phyloP scores from a whole-genome alignment of 1,139 yeast species.

The Magnusiomyces suaveolens region DNA sequence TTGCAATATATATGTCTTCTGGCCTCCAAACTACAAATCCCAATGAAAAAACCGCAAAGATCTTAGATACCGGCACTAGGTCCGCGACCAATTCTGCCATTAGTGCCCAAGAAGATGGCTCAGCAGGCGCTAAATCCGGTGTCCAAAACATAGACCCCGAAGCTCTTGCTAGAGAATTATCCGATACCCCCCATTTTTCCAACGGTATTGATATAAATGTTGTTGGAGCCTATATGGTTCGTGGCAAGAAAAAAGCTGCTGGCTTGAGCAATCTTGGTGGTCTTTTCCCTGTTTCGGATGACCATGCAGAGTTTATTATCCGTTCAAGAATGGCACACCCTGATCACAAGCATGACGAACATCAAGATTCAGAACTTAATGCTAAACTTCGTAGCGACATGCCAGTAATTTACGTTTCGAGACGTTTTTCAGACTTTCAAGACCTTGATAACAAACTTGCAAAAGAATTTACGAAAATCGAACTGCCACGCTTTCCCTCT shows the following conservation, averaged over 20 bases:
- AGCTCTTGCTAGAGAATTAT: slow-evolving; percentile 31
- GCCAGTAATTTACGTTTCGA: slow-evolving; percentile 42
- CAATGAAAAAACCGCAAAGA: slow-evolving; percentile 39
- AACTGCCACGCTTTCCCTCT: slow-evolving; percentile 55
- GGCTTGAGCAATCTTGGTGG: slow-evolving; percentile 16
- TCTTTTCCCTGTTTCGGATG: slow-evolving; percentile 26
- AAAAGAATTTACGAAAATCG: slow-evolving; percentile 58
- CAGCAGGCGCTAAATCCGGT: slow-evolving; percentile 45
- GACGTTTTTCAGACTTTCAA: slow-evolving; percentile 60
- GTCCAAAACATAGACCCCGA: slow-evolving; percentile 40
- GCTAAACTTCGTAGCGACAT: slow-evolving; percentile 23
- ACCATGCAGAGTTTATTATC: slow-evolving; percentile 27
- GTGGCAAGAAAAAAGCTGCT: neutral
- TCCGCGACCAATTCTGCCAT: slow-evolving; percentile 13
- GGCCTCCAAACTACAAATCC: slow-evolving; percentile 59
- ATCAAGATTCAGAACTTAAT: neutral
- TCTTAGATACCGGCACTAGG: slow-evolving; percentile 19
- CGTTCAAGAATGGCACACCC: slow-evolving; percentile 25
- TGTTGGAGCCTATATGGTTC: slow-evolving; percentile 45
- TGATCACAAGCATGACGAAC: slow-evolving; percentile 18
- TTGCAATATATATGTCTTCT: slow-evolving; percentile 63
- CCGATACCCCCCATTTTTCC: slow-evolving; percentile 37
- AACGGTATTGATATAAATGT: slow-evolving; percentile 58
- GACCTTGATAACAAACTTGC: slow-evolving; percentile 44
- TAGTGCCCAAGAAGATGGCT: slow-evolving; percentile 24